phyloP scores from a whole-genome alignment of 1,284 basidiomycete species.

The Ustilago lituana region DNA sequence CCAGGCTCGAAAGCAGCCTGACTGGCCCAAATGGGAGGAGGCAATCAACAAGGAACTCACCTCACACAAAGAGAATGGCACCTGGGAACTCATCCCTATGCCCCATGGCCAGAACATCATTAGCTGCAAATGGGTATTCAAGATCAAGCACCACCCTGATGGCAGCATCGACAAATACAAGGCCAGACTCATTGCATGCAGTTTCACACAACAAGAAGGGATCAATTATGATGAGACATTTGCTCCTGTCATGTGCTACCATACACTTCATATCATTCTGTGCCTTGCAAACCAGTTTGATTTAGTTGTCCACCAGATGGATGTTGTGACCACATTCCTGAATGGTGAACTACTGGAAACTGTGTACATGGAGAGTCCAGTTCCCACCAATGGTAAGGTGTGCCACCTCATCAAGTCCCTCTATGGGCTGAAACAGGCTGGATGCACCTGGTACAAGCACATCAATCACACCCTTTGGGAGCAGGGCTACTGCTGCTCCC shows the following conservation, averaged over 20 bases:
- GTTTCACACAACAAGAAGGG: too few species aligned
- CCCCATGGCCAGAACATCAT: conserved; percentile 60
- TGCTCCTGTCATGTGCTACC: too few species aligned
- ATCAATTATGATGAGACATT: too few species aligned
- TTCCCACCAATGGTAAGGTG: conserved; percentile 45
- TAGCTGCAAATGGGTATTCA: conserved; percentile 68
- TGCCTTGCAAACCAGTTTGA: too few species aligned
- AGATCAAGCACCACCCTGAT: conserved; percentile 66
- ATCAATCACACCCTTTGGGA: neutral
- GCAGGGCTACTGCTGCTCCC: too few species aligned
- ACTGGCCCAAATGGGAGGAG: conserved; percentile 51
- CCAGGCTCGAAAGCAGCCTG: too few species aligned
- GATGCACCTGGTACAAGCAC: neutral
- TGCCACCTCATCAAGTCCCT: conserved; percentile 1
- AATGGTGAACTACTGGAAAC: conserved; percentile 66
- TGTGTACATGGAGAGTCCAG: conserved; percentile 29
- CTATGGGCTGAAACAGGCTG: conserved; percentile 8
- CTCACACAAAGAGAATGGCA: conserved; percentile 54
- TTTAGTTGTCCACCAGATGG: conserved; percentile 65
- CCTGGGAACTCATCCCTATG: conserved; percentile 56
- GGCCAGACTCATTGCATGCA: conserved; percentile 68
- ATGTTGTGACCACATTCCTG: conserved; percentile 69
- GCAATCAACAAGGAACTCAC: conserved; percentile 65
- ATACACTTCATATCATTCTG: too few species aligned
- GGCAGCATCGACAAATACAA: conserved; percentile 67